Conservation (phyloP, 2,329 filamentous ascomycete species). For the Aspergillus ibericus region DNA sequence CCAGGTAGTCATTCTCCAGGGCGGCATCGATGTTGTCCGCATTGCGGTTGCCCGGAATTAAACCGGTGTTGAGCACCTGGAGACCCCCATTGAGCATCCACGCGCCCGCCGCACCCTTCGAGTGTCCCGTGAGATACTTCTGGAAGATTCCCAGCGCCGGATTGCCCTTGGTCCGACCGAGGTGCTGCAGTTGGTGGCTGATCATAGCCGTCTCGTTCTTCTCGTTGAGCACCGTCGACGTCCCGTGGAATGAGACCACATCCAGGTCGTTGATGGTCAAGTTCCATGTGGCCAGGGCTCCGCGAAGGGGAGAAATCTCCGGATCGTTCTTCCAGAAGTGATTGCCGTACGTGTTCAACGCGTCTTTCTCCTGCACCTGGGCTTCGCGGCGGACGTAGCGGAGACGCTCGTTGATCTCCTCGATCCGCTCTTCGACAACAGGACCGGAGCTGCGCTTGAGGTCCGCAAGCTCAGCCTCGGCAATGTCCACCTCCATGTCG, state of each 20-base stretch:
- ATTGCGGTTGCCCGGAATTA: conserved; percentile 93
- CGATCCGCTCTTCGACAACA: background rate
- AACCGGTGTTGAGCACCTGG: conserved; percentile 85
- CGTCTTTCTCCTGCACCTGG: background rate
- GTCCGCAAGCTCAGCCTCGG: background rate
- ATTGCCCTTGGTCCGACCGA: conserved; percentile 90
- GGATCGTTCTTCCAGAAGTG: background rate
- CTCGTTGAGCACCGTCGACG: conserved; percentile 94
- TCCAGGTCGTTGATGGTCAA: conserved; percentile 68
- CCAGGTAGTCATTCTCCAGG: conserved; percentile 83
- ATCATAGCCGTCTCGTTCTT: conserved; percentile 97
- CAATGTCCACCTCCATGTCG: background rate
- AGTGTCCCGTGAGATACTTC: conserved; percentile 94
- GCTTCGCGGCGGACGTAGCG: background rate
- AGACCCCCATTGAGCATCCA: conserved; percentile 99
- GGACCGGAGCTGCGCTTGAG: background rate
- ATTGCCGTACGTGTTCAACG: background rate
- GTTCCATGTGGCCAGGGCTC: conserved; percentile 2
- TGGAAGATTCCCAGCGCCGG: conserved; percentile 93
- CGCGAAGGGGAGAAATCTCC: background rate
- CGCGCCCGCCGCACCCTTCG: conserved; percentile 93
- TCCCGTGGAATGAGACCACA: conserved; percentile 95
- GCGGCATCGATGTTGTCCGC: conserved; percentile 91
- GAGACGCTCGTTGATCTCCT: background rate
- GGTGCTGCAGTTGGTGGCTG: conserved; percentile 86